These are phyloP conservation scores for Ceratobasidium sp. DNA, from an alignment of 1,284 basidiomycete species.

Conservation along the genomic window DNA sequence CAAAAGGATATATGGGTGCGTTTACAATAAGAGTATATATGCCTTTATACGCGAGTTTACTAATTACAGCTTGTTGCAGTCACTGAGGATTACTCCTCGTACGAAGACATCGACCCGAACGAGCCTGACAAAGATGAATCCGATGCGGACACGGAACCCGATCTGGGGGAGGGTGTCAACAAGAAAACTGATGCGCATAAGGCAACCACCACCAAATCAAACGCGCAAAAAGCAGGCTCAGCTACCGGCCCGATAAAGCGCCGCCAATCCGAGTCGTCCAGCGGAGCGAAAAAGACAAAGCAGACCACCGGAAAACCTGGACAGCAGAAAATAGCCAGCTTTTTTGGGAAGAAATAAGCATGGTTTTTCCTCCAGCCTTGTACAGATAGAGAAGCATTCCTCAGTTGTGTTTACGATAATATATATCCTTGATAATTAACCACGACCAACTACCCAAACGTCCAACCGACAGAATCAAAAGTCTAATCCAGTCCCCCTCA, in stretches of 20 bases:
- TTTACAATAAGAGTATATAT: not conserved
- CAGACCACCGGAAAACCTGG: constrained; percentile 16
- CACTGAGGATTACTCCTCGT: constrained; percentile 81
- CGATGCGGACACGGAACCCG: constrained; percentile 39
- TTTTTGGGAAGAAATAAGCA: constrained; percentile 33
- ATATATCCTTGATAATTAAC: constrained; percentile 2
- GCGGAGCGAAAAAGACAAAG: constrained; percentile 16
- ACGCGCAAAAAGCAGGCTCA: constrained; percentile 1
- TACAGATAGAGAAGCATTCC: not conserved
- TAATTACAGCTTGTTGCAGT: constrained; percentile 59
- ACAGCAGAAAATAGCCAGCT: constrained; percentile 38
- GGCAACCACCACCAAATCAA: constrained; percentile 4
- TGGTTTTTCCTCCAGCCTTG: not conserved
- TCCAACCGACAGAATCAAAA: constrained; percentile 10
- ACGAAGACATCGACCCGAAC: constrained; percentile 73
- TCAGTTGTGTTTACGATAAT: not conserved
- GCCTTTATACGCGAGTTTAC: constrained; percentile 38
- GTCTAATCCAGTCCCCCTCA: constrained; percentile 37
- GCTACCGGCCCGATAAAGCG: not conserved
- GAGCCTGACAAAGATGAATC: constrained; percentile 62
- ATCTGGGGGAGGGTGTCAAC: constrained; percentile 21
- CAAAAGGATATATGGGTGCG: constrained; percentile 79
- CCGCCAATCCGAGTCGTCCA: constrained; percentile 19
- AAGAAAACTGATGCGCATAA: constrained; percentile 1
- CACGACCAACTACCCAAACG: not conserved